Evolutionary conservation across 2,329 filamentous ascomycete species (phyloP).

Genomic region (Alternaria atra): DNA sequence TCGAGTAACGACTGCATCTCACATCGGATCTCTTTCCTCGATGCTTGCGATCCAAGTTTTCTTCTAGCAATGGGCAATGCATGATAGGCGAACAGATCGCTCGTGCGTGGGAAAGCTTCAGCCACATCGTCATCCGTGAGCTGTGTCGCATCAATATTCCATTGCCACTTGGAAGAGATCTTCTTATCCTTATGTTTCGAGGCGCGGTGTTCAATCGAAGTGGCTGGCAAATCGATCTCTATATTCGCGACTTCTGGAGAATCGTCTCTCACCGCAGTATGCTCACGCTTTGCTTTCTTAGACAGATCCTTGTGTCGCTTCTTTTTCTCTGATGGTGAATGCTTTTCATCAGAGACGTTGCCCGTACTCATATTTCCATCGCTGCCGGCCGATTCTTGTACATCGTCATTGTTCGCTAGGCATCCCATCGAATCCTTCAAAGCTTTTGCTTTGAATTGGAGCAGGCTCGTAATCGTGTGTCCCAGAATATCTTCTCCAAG

Average conservation of each 20-base stretch:
- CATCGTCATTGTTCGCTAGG: background rate
- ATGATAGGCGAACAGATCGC: conserved; percentile 40
- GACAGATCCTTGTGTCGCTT: background rate
- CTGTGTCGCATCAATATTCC: conserved; percentile 26
- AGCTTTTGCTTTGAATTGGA: background rate
- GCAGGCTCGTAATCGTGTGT: background rate
- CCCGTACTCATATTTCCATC: background rate
- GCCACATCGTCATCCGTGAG: conserved; percentile 6
- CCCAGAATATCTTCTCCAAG: conserved; percentile 11
- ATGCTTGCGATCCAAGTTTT: conserved; percentile 19
- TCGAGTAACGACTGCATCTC: conserved; percentile 25
- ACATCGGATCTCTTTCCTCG: conserved; percentile 15
- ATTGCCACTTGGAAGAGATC: conserved; percentile 29
- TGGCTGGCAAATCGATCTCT: background rate
- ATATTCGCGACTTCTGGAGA: background rate
- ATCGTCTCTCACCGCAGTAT: background rate
- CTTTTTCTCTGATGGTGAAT: background rate
- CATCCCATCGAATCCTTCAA: conserved; percentile 4
- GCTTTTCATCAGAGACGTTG: background rate
- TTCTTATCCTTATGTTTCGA: conserved; percentile 18
- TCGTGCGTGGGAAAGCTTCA: conserved; percentile 21
- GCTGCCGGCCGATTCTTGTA: background rate
- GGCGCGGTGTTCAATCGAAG: background rate
- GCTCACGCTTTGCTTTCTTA: background rate
- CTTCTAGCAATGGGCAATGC: conserved; percentile 25